These are phyloP conservation scores for Suhomyces tanzawaensis DNA, from an alignment of 805 yeast genomes.

Conservation along the genomic window DNA sequence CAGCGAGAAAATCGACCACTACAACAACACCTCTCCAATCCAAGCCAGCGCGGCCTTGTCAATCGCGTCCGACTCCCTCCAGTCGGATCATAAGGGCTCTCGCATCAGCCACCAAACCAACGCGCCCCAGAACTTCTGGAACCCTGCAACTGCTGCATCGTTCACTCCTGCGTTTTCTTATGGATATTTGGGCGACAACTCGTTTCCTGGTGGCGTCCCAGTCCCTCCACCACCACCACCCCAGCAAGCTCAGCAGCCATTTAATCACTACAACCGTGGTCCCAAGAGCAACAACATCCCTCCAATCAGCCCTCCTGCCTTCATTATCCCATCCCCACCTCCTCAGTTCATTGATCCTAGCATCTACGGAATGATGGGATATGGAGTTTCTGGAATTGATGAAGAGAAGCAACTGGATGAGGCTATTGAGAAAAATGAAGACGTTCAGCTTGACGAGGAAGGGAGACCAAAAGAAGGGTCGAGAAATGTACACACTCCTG, in stretches of 20 bases:
- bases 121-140: constrained; percentile 51
- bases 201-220: constrained; percentile 12
- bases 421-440: constrained; percentile 1
- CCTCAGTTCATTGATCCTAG: constrained; percentile 39
- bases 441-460: constrained; percentile 8
- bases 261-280: constrained; percentile 27
- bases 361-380: constrained; percentile 31
- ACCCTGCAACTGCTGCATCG: constrained; percentile 61
- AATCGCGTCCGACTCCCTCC: constrained; percentile 25
- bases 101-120: constrained; percentile 7
- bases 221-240: constrained; percentile 21
- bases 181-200: constrained; percentile 29
- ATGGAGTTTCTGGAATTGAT: constrained; percentile 13
- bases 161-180: constrained; percentile 46
- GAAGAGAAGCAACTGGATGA: constrained; percentile 6
- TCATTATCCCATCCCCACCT: constrained; percentile 37
- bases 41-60: constrained; percentile 42
- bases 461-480: constrained; percentile 8
- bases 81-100: constrained; percentile 10
- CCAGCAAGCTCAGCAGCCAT: constrained; percentile 10
- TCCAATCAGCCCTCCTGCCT: constrained; percentile 38
- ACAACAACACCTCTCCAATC: constrained; percentile 44
- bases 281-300: constrained; percentile 32
- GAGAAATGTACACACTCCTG: constrained; percentile 14
- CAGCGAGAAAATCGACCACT: constrained; percentile 62